Evolutionary conservation across 1,284 basidiomycete genomes (phyloP), one percentile per base, ranked within the genome.

Genomic region (Austropuccinia psidii): DNA sequence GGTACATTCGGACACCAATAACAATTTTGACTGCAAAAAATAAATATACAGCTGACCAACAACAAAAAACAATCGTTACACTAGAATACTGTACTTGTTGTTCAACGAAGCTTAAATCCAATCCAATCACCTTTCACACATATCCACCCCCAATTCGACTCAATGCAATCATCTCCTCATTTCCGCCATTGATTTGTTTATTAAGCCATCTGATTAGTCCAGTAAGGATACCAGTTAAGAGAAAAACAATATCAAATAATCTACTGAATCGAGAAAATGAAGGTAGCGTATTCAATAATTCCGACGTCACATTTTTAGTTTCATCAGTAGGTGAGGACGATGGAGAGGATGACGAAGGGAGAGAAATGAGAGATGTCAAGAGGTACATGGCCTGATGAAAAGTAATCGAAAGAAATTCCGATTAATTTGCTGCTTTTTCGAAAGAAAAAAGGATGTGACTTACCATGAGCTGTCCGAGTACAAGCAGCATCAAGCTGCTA

Each of bases 311-410:
- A 27, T 29, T 65, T n/a, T 69, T 66, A 0, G 74, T 65, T n/a
- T n/a, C n/a, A n/a, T n/a, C n/a, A 17, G 73, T 74, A 1, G 74
- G 69, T 33, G 43, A 24, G 17, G 13, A 37, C 8, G 5, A 29
- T 49, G 17, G 8, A 27, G 47, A 21, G 49, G 2, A 49, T 21
- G 80, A 78, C 2, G 80, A 78, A 0, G 82, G 79, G 0, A 83
- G 77, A 54, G 82, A 82, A 66, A 83, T 82, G 54, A 83, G 78
- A 15, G 81, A 82, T 0, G 82, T 82, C 33, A 83, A 77, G 15
- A 82, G 79, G 66, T 83, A 83, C 49, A 83, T 80, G 33, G 81
- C 81, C 79, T 80, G 74, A 21, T 24, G 3, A 49, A 72, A 1
- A 21, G 37, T 4, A 24, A n/a, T 45, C 29, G 41, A 49, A 27